Evolutionary conservation across 2,329 filamentous ascomycete genomes (phyloP).

Genomic region (Curvularia spicifera): DNA sequence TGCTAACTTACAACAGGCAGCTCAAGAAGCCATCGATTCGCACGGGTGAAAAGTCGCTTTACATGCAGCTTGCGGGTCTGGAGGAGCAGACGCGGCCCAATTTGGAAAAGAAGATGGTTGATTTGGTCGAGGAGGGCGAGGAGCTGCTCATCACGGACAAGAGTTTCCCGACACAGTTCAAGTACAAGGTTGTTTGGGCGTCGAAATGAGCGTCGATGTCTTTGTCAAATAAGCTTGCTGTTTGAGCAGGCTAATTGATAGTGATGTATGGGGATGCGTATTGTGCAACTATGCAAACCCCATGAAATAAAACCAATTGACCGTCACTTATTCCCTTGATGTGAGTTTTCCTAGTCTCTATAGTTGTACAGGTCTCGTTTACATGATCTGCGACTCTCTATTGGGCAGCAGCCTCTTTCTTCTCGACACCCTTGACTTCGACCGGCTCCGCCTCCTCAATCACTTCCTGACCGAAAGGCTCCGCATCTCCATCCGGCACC

Average conservation of each 20-base stretch:
- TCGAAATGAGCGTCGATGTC: conserved; percentile 6
- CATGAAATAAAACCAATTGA: neutral
- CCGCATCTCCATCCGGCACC: conserved; percentile 30
- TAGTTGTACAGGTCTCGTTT: conserved; percentile 16
- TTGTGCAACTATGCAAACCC: neutral
- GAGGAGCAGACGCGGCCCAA: conserved; percentile 87
- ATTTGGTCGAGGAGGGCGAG: conserved; percentile 80
- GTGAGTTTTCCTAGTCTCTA: neutral
- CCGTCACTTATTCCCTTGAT: neutral
- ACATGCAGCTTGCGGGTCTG: conserved; percentile 85
- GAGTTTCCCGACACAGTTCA: conserved; percentile 78
- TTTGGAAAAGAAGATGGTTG: conserved; percentile 75
- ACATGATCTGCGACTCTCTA: conserved; percentile 15
- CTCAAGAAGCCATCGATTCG: conserved; percentile 91
- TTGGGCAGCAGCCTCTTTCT: conserved; percentile 10
- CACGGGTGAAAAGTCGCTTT: conserved; percentile 81
- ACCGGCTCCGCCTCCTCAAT: conserved; percentile 6
- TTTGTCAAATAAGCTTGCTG: neutral
- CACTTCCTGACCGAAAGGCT: conserved; percentile 28
- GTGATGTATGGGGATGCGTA: neutral
- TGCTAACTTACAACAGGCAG: conserved; percentile 58
- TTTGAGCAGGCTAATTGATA: neutral
- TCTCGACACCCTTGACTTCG: conserved; percentile 7
- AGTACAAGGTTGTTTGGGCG: conserved; percentile 62
- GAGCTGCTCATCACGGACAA: conserved; percentile 92